Evolutionary conservation across 176 grass and related monocot species (phyloP).

Genomic region (Ampelocalamus luodianensis): DNA sequence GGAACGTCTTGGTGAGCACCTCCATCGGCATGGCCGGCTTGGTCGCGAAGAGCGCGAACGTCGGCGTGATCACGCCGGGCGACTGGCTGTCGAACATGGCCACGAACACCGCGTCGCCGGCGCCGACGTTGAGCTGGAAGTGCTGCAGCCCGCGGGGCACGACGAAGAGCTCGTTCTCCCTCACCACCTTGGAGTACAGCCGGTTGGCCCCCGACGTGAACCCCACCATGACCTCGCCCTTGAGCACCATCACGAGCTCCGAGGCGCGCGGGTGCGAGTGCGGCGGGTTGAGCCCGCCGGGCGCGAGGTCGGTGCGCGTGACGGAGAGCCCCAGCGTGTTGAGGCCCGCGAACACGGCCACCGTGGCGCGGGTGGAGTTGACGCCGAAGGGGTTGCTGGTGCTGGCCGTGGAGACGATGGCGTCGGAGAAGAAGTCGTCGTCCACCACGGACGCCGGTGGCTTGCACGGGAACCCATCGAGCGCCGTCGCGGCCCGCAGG

Average conservation of each 20-base stretch:
- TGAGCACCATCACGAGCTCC: constrained; percentile 62
- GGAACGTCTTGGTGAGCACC: constrained; percentile 70
- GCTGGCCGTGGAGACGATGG: constrained; percentile 30
- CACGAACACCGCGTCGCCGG: constrained; percentile 43
- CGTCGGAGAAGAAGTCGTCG: constrained; percentile 62
- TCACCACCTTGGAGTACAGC: constrained; percentile 53
- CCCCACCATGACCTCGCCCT: constrained; percentile 61
- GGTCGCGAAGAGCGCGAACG: constrained; percentile 59
- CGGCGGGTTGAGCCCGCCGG: constrained; percentile 63
- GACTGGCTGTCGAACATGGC: constrained; percentile 65
- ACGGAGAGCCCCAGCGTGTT: constrained; percentile 83
- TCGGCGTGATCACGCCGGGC: constrained; percentile 49
- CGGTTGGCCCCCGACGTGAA: constrained; percentile 51
- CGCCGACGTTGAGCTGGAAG: constrained; percentile 68
- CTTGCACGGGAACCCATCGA: constrained; percentile 71
- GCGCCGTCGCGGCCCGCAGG: background rate
- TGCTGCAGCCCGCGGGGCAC: constrained; percentile 63
- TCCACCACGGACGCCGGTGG: background rate
- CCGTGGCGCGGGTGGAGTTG: constrained; percentile 63
- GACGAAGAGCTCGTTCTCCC: constrained; percentile 61
- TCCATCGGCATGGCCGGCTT: constrained; percentile 58
- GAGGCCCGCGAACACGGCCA: constrained; percentile 48
- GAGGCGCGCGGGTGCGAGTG: constrained; percentile 75
- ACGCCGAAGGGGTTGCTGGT: constrained; percentile 60
- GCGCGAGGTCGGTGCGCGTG: constrained; percentile 59